Evolutionary conservation across 2,329 filamentous ascomycete genomes (phyloP).

Genomic region (Kalmusia sp.): DNA sequence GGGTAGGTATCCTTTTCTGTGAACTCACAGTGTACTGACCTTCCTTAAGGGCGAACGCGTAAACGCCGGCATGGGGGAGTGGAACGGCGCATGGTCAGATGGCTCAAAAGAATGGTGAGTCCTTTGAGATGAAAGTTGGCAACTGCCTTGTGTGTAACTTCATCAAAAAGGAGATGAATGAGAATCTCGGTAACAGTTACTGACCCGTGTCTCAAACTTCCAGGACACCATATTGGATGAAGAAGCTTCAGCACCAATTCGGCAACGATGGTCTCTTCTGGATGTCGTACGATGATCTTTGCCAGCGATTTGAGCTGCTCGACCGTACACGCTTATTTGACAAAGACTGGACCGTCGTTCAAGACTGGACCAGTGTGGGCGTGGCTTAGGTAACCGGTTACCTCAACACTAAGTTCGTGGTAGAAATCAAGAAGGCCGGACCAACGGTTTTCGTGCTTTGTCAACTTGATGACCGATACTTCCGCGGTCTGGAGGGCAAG

Average conservation of each 20-base stretch:
- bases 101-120: conserved; percentile 85
- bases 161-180: too few relatives aligned
- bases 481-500: conserved; percentile 62
- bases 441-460: conserved; percentile 66
- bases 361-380: conserved; percentile 65
- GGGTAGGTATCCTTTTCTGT: conserved; percentile 38
- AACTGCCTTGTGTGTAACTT: too few relatives aligned
- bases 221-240: conserved; percentile 80
- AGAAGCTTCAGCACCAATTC: conserved; percentile 74
- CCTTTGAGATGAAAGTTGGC: too few relatives aligned
- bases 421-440: conserved; percentile 60
- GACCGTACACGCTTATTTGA: conserved; percentile 67
- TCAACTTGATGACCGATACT: conserved; percentile 66
- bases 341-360: conserved; percentile 64
- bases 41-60: conserved; percentile 63
- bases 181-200: too few relatives aligned
- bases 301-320: conserved; percentile 63
- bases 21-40: not conserved
- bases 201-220: too few relatives aligned
- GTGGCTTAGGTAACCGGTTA: conserved; percentile 68
- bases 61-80: conserved; percentile 59
- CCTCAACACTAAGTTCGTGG: conserved; percentile 65
- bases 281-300: conserved; percentile 66
- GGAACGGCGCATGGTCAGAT: conserved; percentile 82
- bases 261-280: conserved; percentile 75